These are phyloP conservation scores for Thalassiosira exigua DNA, from an alignment of 352 stramenopile genomes.

Conservation along the genomic window DNA sequence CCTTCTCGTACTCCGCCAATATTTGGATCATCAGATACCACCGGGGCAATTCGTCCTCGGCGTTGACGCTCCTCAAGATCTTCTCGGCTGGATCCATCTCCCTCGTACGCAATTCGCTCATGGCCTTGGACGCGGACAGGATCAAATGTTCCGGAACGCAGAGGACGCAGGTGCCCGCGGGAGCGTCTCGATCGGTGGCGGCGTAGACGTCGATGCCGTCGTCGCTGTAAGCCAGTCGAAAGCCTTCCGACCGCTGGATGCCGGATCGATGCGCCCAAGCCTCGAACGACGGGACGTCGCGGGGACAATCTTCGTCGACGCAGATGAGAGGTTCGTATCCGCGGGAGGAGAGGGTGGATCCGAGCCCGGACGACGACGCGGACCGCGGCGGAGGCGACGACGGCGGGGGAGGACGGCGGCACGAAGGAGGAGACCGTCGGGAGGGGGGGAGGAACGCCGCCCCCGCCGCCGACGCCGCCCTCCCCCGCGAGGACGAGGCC, in stretches of 20 bases:
- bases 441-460: neutral
- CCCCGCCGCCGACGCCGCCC: neutral
- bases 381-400: neutral
- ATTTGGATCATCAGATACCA: slow-evolving; percentile 73
- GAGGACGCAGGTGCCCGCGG: slow-evolving; percentile 35
- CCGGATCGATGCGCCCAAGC: slow-evolving; percentile 50
- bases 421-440: no score
- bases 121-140: slow-evolving; percentile 30
- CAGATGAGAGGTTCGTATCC: slow-evolving; percentile 20
- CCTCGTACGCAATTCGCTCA: slow-evolving; percentile 37
- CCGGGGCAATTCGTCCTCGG: slow-evolving; percentile 33
- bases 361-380: neutral
- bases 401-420: no score
- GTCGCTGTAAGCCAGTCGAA: slow-evolving; percentile 35
- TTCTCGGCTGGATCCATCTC: slow-evolving; percentile 47
- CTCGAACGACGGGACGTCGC: slow-evolving; percentile 54
- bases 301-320: slow-evolving; percentile 41
- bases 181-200: slow-evolving; percentile 32
- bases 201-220: slow-evolving; percentile 26
- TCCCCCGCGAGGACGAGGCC: no score
- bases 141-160: slow-evolving; percentile 60
- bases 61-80: slow-evolving; percentile 19
- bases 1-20: slow-evolving; percentile 57
- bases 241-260: slow-evolving; percentile 42
- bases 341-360: neutral